Conservation (phyloP, 2,329 filamentous ascomycete genomes). For the Scleromitrula shiraiana region DNA sequence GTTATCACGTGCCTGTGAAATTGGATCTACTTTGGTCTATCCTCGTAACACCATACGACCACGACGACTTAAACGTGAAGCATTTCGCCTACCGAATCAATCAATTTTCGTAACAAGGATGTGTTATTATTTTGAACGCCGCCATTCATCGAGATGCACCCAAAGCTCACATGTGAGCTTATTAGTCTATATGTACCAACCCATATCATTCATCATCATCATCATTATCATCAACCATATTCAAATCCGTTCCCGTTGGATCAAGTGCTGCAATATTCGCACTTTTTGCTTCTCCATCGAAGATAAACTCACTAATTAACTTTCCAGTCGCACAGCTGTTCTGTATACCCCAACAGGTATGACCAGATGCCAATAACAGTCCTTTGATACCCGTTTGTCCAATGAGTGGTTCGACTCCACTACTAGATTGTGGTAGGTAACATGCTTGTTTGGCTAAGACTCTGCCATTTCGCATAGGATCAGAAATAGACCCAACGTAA, state of each 20-base stretch:
- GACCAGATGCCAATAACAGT: conserved; percentile 74
- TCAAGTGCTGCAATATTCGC: conserved; percentile 59
- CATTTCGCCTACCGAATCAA: too few relatives aligned
- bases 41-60: too few relatives aligned
- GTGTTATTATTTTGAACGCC: too few relatives aligned
- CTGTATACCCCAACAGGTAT: conserved; percentile 98
- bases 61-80: too few relatives aligned
- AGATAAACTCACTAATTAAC: conserved; percentile 69
- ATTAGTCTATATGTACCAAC: too few relatives aligned
- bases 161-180: too few relatives aligned
- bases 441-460: conserved; percentile 78
- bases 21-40: too few relatives aligned
- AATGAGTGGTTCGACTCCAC: conserved; percentile 60
- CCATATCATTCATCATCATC: background rate
- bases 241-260: conserved; percentile 46
- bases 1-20: too few relatives aligned
- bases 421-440: conserved; percentile 62
- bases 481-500: conserved; percentile 60
- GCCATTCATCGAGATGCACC: too few relatives aligned
- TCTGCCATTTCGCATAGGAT: conserved; percentile 59
- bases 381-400: conserved; percentile 67
- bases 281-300: conserved; percentile 63
- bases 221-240: too few relatives aligned
- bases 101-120: too few relatives aligned
- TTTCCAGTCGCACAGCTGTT: conserved; percentile 85